Evolutionary conservation across 2,329 filamentous ascomycete species (phyloP).

Genomic region (Nemania sp.): DNA sequence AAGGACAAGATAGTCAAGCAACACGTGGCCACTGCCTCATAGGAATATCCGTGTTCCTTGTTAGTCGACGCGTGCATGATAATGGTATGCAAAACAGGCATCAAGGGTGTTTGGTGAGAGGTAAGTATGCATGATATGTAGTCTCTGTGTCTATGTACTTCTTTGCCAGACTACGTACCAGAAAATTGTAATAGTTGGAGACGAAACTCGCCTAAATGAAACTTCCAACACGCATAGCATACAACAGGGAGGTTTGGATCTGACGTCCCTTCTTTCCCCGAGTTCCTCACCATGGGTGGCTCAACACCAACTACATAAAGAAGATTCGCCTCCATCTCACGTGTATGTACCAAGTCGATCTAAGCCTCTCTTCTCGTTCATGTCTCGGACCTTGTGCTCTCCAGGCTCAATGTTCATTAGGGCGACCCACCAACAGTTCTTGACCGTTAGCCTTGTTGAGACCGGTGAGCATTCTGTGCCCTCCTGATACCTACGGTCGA

Average conservation of each 20-base stretch:
- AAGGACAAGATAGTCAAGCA: constrained; percentile 27
- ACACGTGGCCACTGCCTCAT: constrained; percentile 36
- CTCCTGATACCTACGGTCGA: constrained; percentile 13
- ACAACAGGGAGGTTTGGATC: constrained; percentile 7
- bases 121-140: constrained; percentile 9
- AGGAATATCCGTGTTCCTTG: constrained; percentile 9
- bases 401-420: not conserved
- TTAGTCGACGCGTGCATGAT: constrained; percentile 30
- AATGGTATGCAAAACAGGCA: constrained; percentile 21
- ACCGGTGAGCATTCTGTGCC: constrained; percentile 5
- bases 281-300: constrained; percentile 10
- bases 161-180: not conserved
- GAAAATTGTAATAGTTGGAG: constrained; percentile 4
- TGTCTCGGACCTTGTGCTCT: constrained; percentile 21
- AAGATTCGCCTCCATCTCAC: constrained; percentile 17
- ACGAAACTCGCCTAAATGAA: constrained; percentile 11
- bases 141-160: constrained; percentile 16
- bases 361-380: constrained; percentile 13
- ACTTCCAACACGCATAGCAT: constrained; percentile 18
- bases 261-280: constrained; percentile 7
- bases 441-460: constrained; percentile 19
- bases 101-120: constrained; percentile 16
- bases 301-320: constrained; percentile 5
- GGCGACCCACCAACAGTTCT: constrained; percentile 12
- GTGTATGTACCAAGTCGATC: constrained; percentile 2